These are phyloP conservation scores for Nigrospora sphaerica DNA, from an alignment of 2,329 filamentous ascomycete genomes.

Conservation along the genomic window DNA sequence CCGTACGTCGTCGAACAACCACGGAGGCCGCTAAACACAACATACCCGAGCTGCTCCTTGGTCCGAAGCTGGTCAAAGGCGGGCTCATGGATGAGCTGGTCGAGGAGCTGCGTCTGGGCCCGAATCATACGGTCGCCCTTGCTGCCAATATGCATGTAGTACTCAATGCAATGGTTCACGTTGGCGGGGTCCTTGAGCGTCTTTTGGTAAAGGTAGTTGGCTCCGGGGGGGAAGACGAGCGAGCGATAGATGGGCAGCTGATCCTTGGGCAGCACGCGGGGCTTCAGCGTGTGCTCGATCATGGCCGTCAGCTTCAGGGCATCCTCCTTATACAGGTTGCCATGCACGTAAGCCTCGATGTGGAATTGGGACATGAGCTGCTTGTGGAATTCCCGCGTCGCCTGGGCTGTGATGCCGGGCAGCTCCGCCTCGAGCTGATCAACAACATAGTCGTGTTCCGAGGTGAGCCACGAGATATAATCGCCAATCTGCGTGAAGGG, in stretches of 20 bases:
- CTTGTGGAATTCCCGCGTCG: conserved; percentile 70
- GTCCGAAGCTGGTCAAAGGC: conserved; percentile 92
- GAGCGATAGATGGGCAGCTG: conserved; percentile 78
- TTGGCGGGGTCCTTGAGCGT: conserved; percentile 80
- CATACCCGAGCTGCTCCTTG: conserved; percentile 95
- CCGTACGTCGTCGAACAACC: conserved; percentile 71
- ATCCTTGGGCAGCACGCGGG: conserved; percentile 62
- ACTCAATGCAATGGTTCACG: conserved; percentile 81
- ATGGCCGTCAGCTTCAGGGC: conserved; percentile 76
- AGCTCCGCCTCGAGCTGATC: conserved; percentile 76
- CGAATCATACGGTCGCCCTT: conserved; percentile 62
- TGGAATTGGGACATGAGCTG: conserved; percentile 77
- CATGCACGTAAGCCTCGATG: conserved; percentile 82
- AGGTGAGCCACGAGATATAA: conserved; percentile 73
- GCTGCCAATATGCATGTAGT: conserved; percentile 64
- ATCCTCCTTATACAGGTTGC: conserved; percentile 92
- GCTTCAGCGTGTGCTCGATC: conserved; percentile 70
- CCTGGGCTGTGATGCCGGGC: conserved; percentile 63
- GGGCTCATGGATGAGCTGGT: conserved; percentile 88
- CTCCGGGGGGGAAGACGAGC: conserved; percentile 68
- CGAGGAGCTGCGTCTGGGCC: conserved; percentile 72
- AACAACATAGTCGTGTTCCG: conserved; percentile 69
- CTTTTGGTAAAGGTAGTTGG: conserved; percentile 78
- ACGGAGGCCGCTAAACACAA: conserved; percentile 78
- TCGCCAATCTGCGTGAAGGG: conserved; percentile 85